Percentiles rank a stretch among this genome's conserved stretches.
Evolutionary conservation across 805 yeast genomes (phyloP).

Genomic region (Saccharomycopsis amapae): DNA sequence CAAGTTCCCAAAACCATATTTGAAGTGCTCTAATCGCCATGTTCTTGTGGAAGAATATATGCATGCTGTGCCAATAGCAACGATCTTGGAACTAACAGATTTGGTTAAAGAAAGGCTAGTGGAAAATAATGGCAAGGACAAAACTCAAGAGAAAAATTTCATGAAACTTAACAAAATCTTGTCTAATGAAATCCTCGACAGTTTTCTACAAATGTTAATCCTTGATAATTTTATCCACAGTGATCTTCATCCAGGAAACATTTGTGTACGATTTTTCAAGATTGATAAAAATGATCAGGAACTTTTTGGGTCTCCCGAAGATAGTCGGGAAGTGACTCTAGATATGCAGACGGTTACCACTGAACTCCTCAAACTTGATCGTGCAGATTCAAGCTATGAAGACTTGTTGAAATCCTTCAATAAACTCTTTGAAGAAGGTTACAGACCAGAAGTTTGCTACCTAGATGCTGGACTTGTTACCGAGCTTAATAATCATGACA

Average conservation of each 20-base stretch:
- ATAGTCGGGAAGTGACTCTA: constrained; percentile 29
- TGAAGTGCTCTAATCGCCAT: constrained; percentile 54
- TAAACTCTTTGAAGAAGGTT: constrained; percentile 46
- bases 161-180: constrained; percentile 49
- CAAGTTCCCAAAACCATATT: constrained; percentile 73
- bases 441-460: constrained; percentile 79
- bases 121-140: constrained; percentile 26
- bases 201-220: constrained; percentile 88
- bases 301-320: constrained; percentile 10
- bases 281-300: constrained; percentile 26
- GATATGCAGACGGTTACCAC: constrained; percentile 36
- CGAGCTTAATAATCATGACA: constrained; percentile 67
- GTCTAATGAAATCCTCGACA: constrained; percentile 79
- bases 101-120: constrained; percentile 24
- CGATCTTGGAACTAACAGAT: constrained; percentile 45
- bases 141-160: constrained; percentile 34
- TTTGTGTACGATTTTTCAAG: constrained; percentile 65
- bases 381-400: constrained; percentile 21
- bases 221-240: constrained; percentile 93
- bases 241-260: constrained; percentile 95
- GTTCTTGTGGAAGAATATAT: constrained; percentile 83
- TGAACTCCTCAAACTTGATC: constrained; percentile 23
- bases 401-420: constrained; percentile 43
- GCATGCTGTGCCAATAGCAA: constrained; percentile 76
- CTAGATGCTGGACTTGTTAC: constrained; percentile 93